Base-by-base conservation (phyloP, 306 rosid species). In the Macrotyloma uniflorum region DNA sequence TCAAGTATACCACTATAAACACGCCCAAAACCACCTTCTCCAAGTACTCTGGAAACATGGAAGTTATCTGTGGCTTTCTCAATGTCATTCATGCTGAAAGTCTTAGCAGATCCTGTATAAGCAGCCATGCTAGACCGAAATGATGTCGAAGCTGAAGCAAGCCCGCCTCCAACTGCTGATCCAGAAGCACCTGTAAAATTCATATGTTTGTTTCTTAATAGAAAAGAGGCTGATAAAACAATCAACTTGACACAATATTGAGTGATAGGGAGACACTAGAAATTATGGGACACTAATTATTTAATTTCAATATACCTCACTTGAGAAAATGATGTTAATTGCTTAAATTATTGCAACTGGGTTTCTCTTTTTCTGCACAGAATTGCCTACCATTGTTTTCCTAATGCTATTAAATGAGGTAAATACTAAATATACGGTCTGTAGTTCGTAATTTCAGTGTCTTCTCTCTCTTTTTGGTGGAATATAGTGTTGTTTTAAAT, bases 21-120 rank as follows among this genome's bases (percentile, higher is more conserved):
- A 83, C 57, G 90, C 47, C 99, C 99, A 83, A 95, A 95, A 77
- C 99, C 99, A 46, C 99, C 99, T 86, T 95, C 99, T 74, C 99
- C 99, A 42, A 95, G 85, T 82, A 95, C 77, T 83, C 88, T 87
- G 24, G 93, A 87, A 75, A 50, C 82, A 45, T 93, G 85, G 24
- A 91, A 93, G 64, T 87, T 86, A 66, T 87, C 81, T 22, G 97
- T 95, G 74, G 94, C 96, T 86, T 69, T 89, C 79, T 89, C 92
- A 75, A 95, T 87, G 72, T 93, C 99, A 38, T 80, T 83, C 35
- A 86, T 73, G 75, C 90, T 92, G 79, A 89, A 93, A 80, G 94
- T 93, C 88, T 93, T 91, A 6, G 98, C 99, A 46, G 98, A 86
- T 81, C 98, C 98, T 36, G 90, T 79, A 66, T 91, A 91, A 55